Conservation (phyloP, 768 basidiomycete species). For the Trametes gibbosa region DNA sequence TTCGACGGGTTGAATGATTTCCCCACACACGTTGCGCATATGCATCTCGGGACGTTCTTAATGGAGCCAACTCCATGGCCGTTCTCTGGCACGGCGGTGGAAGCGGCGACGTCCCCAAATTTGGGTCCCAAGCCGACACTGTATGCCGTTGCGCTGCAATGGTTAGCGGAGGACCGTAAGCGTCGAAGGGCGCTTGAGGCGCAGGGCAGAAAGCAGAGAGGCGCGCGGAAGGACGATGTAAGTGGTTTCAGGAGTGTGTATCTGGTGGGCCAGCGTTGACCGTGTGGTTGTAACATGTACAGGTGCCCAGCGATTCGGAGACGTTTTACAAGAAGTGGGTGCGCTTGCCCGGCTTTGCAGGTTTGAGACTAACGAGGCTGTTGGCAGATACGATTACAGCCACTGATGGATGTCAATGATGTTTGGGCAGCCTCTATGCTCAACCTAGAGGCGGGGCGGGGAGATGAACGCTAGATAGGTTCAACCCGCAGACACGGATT, state of each 20-base stretch:
- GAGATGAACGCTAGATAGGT: not conserved
- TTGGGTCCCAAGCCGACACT: conserved; percentile 39
- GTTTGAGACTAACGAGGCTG: not conserved
- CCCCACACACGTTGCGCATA: conserved; percentile 91
- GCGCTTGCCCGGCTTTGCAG: not conserved
- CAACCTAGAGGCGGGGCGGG: conserved; percentile 5
- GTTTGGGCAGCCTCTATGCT: conserved; percentile 1
- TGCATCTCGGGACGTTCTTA: conserved; percentile 78
- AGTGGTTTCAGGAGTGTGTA: conserved; percentile 17
- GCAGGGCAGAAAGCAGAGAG: conserved; percentile 54
- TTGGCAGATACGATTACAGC: conserved; percentile 48
- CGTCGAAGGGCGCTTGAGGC: conserved; percentile 57
- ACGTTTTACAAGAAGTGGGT: conserved; percentile 81
- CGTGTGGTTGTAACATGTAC: conserved; percentile 2
- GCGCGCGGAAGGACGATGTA: conserved; percentile 58
- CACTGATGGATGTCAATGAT: conserved; percentile 23
- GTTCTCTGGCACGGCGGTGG: conserved; percentile 30
- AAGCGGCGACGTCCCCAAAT: conserved; percentile 7
- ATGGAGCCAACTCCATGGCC: conserved; percentile 74
- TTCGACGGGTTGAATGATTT: conserved; percentile 91
- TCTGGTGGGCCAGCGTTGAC: not conserved
- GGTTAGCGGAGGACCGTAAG: conserved; percentile 84
- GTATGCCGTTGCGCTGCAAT: conserved; percentile 75
- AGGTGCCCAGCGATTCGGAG: conserved; percentile 77
- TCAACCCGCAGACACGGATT: not conserved